Evolutionary conservation across 495 filamentous ascomycete genomes (phyloP), one percentile per base, ranked within the genome.

Genomic region (Podospora australis): DNA sequence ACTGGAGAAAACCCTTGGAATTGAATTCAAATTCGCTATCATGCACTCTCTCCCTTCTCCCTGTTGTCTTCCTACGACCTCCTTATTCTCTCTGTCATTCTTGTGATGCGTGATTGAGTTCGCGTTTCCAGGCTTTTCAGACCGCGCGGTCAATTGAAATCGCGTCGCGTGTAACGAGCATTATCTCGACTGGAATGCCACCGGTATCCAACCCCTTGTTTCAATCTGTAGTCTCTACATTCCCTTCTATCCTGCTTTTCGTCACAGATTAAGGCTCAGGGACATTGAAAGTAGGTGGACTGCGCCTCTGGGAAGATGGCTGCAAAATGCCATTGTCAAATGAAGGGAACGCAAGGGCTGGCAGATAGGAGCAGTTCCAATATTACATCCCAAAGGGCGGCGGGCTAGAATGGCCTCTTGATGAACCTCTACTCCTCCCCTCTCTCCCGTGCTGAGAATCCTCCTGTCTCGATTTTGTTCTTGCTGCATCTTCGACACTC

Each of bases 141-240:
- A n/a, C n/a, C n/a, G n/a, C n/a, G n/a, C n/a, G n/a, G n/a, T n/a
- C n/a, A n/a, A n/a, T n/a, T n/a, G n/a, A n/a, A n/a, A n/a, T n/a
- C n/a, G n/a, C n/a, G n/a, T n/a, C n/a, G n/a, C n/a, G n/a, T n/a
- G n/a, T n/a, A n/a, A n/a, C n/a, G n/a, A n/a, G n/a, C n/a, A n/a
- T n/a, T n/a, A n/a, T 10, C 13, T 35, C 24, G 38, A 19, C 43
- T 61, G 58, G 58, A 61, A 61, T 61, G 54, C 29, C n/a, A n/a
- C 22, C 22, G 7, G 30, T 34, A 23, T 16, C 58, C 58, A 61
- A 36, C 52, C 58, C 40, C 47, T 38, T 44, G 40, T 41, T 46
- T 32, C 42, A 48, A 42, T 47, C 44, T 28, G 11, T 39, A 32
- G 24, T 9, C 50, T 51, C 38, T 25, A 30, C 36, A 9, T 26